phyloP scores from a whole-genome alignment of 1,284 basidiomycete species.

The Austroboletus niveus region DNA sequence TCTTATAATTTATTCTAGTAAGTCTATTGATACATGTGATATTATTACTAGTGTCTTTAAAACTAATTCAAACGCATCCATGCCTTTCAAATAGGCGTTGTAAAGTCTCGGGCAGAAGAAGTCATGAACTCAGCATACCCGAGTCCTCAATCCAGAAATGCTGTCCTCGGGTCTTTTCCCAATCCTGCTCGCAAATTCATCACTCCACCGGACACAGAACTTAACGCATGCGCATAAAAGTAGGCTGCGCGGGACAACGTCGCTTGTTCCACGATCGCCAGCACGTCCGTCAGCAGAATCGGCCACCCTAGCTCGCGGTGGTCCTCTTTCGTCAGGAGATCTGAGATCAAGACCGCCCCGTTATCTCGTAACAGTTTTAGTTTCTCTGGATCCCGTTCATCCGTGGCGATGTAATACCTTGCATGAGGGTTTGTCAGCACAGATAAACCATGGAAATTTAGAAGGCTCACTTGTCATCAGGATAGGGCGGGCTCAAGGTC shows the following conservation, averaged over 20 bases:
- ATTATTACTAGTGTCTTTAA: no score
- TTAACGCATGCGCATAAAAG: constrained; percentile 46
- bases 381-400: constrained; percentile 39
- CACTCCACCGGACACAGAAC: constrained; percentile 43
- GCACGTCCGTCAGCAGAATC: constrained; percentile 43
- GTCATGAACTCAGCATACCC: not conserved
- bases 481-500: constrained; percentile 24
- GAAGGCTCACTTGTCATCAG: constrained; percentile 23
- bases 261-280: constrained; percentile 45
- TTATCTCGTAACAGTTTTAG: constrained; percentile 35
- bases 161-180: constrained; percentile 41
- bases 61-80: no score
- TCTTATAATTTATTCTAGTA: no score
- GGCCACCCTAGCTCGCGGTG: constrained; percentile 40
- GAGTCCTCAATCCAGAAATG: constrained; percentile 29
- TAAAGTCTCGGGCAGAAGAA: not conserved
- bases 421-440: not conserved
- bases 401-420: constrained; percentile 49
- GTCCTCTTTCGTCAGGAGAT: constrained; percentile 44
- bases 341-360: constrained; percentile 41
- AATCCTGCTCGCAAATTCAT: constrained; percentile 40
- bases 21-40: no score
- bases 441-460: not conserved
- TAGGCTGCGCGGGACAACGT: constrained; percentile 37
- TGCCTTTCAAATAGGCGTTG: no score